Conservation (phyloP, 495 filamentous ascomycete genomes). For the Podospora pseudocomata region DNA sequence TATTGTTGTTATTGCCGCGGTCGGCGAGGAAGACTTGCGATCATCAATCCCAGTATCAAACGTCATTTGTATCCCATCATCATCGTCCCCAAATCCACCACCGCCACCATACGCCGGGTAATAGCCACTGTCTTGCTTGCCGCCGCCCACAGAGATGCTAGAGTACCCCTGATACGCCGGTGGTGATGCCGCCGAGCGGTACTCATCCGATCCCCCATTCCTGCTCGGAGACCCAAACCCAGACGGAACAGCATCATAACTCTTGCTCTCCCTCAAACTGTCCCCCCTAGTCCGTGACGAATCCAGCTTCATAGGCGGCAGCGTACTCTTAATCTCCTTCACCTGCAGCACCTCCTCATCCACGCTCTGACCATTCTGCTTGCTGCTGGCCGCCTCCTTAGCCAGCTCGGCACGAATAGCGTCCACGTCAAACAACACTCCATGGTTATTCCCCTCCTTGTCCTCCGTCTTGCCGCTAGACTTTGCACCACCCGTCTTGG, state of each 20-base stretch:
- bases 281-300: slow-evolving; percentile 38
- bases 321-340: slow-evolving; percentile 77
- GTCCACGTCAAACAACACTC: slow-evolving; percentile 91
- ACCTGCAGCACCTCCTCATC: slow-evolving; percentile 57
- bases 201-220: not conserved
- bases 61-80: slow-evolving; percentile 60
- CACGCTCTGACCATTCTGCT: slow-evolving; percentile 14
- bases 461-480: slow-evolving; percentile 39
- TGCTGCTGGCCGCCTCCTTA: slow-evolving; percentile 49
- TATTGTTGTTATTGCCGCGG: not conserved
- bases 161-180: slow-evolving; percentile 17
- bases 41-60: slow-evolving; percentile 63
- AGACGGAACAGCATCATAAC: slow-evolving; percentile 31
- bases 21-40: slow-evolving; percentile 28
- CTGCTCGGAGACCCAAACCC: not conserved
- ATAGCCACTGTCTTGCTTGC: slow-evolving; percentile 12
- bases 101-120: slow-evolving; percentile 15
- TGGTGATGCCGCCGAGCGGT: not conserved
- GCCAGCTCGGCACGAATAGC: slow-evolving; percentile 86
- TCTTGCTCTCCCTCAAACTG: slow-evolving; percentile 49
- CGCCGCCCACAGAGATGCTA: slow-evolving; percentile 20
- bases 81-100: slow-evolving; percentile 16
- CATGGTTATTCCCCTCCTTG: slow-evolving; percentile 45
- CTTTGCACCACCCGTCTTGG: slow-evolving; percentile 24
- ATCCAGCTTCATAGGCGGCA: slow-evolving; percentile 84